These are phyloP conservation scores for Schrenkiella parvula DNA, from an alignment of 345 rosid species.

Conservation along the genomic window DNA sequence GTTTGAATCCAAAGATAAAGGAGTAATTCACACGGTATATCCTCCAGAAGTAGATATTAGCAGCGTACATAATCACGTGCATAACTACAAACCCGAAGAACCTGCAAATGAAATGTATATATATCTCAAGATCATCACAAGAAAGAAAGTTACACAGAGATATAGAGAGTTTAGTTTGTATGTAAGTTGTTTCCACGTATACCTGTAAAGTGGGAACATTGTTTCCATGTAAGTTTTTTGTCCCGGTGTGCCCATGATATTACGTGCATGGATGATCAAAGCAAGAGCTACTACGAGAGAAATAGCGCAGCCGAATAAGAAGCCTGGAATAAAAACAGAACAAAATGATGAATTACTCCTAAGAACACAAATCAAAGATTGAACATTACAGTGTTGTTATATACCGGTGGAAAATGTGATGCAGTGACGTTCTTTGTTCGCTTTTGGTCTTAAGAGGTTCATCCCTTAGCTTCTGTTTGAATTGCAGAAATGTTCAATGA, in stretches of 20 bases:
- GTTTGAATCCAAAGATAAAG: constrained; percentile 69
- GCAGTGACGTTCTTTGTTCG: constrained; percentile 45
- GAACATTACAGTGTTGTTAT: background rate
- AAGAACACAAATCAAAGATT: background rate
- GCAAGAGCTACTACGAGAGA: constrained; percentile 56
- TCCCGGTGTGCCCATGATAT: constrained; percentile 42
- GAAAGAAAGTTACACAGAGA: background rate
- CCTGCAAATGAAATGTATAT: constrained; percentile 38
- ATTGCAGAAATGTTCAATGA: constrained; percentile 53
- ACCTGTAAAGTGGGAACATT: constrained; percentile 73
- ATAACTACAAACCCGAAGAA: constrained; percentile 60
- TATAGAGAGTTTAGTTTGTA: background rate
- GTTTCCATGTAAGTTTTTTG: constrained; percentile 55
- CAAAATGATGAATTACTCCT: background rate
- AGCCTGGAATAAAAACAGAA: constrained; percentile 39
- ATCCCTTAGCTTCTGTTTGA: constrained; percentile 57
- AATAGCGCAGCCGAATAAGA: constrained; percentile 52
- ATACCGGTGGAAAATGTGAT: constrained; percentile 55
- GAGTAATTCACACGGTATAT: constrained; percentile 61
- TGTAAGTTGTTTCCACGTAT: background rate
- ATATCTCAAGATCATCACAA: background rate
- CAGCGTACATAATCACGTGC: constrained; percentile 59
- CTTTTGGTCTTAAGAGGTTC: constrained; percentile 51
- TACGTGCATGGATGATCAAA: constrained; percentile 45
- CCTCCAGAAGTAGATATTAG: constrained; percentile 65